Evolutionary conservation across 768 basidiomycete species (phyloP).

Genomic region (Auricularia cornea): DNA sequence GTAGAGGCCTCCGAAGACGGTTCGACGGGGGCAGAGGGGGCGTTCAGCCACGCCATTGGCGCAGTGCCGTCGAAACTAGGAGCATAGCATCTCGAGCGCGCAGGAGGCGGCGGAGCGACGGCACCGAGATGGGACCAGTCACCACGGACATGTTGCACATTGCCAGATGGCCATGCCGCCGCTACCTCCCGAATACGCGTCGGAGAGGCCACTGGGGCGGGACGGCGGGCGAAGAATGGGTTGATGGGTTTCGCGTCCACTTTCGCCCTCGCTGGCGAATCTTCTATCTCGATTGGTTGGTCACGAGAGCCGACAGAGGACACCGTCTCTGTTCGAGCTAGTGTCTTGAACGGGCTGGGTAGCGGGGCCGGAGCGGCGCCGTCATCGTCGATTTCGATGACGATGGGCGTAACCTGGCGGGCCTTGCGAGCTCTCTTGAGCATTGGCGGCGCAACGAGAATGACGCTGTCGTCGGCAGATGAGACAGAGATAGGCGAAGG

Average conservation of each 20-base stretch:
- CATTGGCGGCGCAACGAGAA: not conserved
- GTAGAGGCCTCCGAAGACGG: too few species aligned
- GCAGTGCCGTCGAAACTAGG: too few species aligned
- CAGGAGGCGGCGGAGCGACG: not conserved
- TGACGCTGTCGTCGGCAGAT: too few species aligned
- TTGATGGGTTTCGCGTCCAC: slow-evolving; percentile 30
- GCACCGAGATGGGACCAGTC: slow-evolving; percentile 34
- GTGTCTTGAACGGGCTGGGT: not conserved
- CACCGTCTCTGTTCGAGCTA: not conserved
- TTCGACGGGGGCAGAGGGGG: too few species aligned
- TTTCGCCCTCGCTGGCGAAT: slow-evolving; percentile 31
- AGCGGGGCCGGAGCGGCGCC: not conserved
- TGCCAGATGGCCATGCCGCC: slow-evolving; percentile 41
- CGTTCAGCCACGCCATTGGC: too few species aligned
- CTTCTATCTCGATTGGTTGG: slow-evolving; percentile 38
- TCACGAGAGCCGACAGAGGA: slow-evolving; percentile 26
- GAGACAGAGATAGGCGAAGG: not conserved
- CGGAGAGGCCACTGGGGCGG: slow-evolving; percentile 10
- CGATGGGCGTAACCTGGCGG: not conserved
- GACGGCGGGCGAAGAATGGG: slow-evolving; percentile 38
- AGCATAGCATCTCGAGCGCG: not conserved
- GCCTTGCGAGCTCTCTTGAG: not conserved
- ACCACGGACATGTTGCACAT: slow-evolving; percentile 56
- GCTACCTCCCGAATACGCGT: not conserved
- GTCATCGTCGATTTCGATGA: not conserved